Evolutionary conservation across 352 stramenopile genomes (phyloP).

Genomic region (Pythium plurisporium): DNA sequence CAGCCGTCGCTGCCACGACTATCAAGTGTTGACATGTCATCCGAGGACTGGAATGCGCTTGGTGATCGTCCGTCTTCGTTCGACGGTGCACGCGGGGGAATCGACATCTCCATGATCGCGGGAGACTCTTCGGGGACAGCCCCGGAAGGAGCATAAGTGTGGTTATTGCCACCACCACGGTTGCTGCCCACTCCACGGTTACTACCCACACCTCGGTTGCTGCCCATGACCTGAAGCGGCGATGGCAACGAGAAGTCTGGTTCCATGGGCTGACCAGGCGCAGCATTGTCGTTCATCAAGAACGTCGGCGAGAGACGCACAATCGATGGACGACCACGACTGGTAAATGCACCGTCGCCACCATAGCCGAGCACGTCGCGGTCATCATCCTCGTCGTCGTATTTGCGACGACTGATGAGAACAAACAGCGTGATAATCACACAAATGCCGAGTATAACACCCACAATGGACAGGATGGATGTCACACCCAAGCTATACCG

Average conservation of each 20-base stretch:
- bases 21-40: conserved; percentile 39
- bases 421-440: conserved; percentile 55
- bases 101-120: conserved; percentile 13
- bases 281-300: conserved; percentile 14
- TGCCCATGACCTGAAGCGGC: conserved; percentile 7
- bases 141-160: not conserved
- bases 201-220: not conserved
- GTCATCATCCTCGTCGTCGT: conserved; percentile 45
- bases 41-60: conserved; percentile 31
- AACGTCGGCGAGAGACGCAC: conserved; percentile 42
- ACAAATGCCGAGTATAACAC: conserved; percentile 58
- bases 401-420: conserved; percentile 57
- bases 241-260: conserved; percentile 10
- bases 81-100: conserved; percentile 1
- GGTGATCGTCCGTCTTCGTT: conserved; percentile 13
- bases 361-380: conserved; percentile 30
- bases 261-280: conserved; percentile 4
- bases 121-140: conserved; percentile 14
- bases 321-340: conserved; percentile 22
- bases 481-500: conserved; percentile 53
- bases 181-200: not conserved
- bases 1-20: conserved; percentile 58
- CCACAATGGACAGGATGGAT: conserved; percentile 70
- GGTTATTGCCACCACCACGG: not conserved
- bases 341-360: conserved; percentile 34